Base-by-base conservation (phyloP, 2,329 filamentous ascomycete genomes). In the Arachnopeziza araneosa region DNA sequence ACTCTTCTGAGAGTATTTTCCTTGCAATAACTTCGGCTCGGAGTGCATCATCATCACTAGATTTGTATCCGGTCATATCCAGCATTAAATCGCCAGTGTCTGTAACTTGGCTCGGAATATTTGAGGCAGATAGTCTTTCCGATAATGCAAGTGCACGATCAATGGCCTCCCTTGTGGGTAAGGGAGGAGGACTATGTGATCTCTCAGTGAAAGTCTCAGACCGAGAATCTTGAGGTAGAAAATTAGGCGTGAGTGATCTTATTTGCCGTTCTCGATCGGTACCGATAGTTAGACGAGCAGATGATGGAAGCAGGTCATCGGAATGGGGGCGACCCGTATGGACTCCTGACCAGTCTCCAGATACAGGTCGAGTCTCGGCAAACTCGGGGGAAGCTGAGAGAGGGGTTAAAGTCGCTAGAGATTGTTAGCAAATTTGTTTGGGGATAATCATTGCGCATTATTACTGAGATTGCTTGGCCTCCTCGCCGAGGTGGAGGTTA, bases 1-100 rank as follows among this genome's bases (percentile, higher is more conserved):
- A 77, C 75, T 98, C 93, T 71, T 99, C 92, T 0, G 92, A 88
- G 14, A 99, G 82, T 55, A 99, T 91, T 73, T 93, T 95, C 23
- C 95, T 85, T 5, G 95, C 95, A 63, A 98, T 83, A n/a, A 96
- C 86, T 74, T 99, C 95, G 21, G 95, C 93, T 53, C 91, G 86
- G 57, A 98, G 80, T 6, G 93, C 90, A 67, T 98, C 93, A 68
- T 96, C 91, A 67, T 98, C 93, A 70, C 87, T 96, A 72, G 88
- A 90, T 75, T 97, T 98, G 77, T 96, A 97, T 0, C 91, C 91
- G 0, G 92, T 93, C 93, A 99, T 97, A 73, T 99, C 95, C 56
- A 99, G 79, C 92, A 98, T 98, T 58, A 99, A 79, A 74, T 99
- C 95, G 19, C 95, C 95, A 0, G 85, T 89, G 60, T 96, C 92